phyloP scores from a whole-genome alignment of 208 protist genomes.

The Acanthamoeba royreba region DNA sequence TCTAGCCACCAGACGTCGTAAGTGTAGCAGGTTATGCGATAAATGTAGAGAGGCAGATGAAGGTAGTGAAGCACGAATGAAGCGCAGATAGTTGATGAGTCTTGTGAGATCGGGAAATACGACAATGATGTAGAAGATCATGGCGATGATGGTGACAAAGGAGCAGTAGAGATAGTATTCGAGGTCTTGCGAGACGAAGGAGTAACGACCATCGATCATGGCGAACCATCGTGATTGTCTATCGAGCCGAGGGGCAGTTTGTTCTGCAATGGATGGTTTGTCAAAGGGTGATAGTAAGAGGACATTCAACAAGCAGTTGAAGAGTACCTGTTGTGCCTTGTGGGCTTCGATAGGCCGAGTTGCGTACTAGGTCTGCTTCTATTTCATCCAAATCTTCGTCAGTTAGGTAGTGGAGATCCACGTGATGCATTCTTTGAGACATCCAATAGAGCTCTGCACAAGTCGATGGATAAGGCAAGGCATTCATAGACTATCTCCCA shows the following conservation, averaged over 20 bases:
- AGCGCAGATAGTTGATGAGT: background rate
- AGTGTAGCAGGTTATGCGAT: background rate
- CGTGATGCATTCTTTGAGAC: background rate
- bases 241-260: background rate
- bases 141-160: background rate
- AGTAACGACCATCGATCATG: background rate
- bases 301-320: background rate
- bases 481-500: no score
- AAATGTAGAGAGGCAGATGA: no score
- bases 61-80: background rate
- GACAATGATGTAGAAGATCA: background rate
- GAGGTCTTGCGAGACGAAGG: background rate
- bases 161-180: background rate
- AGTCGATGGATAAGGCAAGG: no score
- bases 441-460: background rate
- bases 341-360: background rate
- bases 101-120: background rate
- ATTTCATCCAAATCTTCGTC: constrained; percentile 3
- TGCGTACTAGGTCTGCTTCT: background rate
- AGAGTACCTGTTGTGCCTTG: background rate
- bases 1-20: background rate
- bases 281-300: background rate
- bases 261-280: background rate
- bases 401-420: background rate
- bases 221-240: background rate